phyloP scores from a whole-genome alignment of 192 early-diverging fungal species.

The Mortierella alpina region DNA sequence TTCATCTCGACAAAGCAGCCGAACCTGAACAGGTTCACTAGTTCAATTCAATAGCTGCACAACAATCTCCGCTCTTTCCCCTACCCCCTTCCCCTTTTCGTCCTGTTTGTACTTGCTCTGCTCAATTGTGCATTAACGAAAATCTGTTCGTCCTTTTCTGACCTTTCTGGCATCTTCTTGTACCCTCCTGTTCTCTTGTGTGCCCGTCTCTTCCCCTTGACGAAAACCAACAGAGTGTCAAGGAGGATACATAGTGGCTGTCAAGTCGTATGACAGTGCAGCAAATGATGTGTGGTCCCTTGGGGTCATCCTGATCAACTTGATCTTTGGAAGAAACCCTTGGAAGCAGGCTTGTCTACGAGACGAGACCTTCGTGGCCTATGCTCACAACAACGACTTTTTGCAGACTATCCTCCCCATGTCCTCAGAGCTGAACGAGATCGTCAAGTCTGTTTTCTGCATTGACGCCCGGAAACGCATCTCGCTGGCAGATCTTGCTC shows the following conservation, averaged over 20 bases:
- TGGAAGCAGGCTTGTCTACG: slow-evolving; percentile 76
- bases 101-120: not conserved
- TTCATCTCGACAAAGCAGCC: not conserved
- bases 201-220: not conserved
- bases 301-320: slow-evolving; percentile 94
- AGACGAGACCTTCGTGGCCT: slow-evolving; percentile 67
- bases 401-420: slow-evolving; percentile 69
- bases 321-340: slow-evolving; percentile 85
- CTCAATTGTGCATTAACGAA: slow-evolving; percentile 8
- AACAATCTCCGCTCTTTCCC: not conserved
- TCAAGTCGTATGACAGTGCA: slow-evolving; percentile 64
- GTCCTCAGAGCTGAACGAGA: slow-evolving; percentile 69
- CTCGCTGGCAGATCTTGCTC: slow-evolving; percentile 51
- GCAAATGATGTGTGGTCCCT: slow-evolving; percentile 92
- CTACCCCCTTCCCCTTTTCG: not conserved
- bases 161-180: not conserved
- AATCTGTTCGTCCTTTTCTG: not conserved
- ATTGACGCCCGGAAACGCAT: slow-evolving; percentile 60
- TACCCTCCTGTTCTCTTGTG: slow-evolving; percentile 3
- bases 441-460: slow-evolving; percentile 60
- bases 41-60: not conserved
- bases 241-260: slow-evolving; percentile 74
- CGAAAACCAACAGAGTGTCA: slow-evolving; percentile 61
- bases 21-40: not conserved
- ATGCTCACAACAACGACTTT: slow-evolving; percentile 64